Percentiles rank a stretch among this genome's conserved stretches.
These are phyloP conservation scores for Hirsutella minnesotensis DNA, from an alignment of 2,329 filamentous ascomycete species.

Conservation along the genomic window DNA sequence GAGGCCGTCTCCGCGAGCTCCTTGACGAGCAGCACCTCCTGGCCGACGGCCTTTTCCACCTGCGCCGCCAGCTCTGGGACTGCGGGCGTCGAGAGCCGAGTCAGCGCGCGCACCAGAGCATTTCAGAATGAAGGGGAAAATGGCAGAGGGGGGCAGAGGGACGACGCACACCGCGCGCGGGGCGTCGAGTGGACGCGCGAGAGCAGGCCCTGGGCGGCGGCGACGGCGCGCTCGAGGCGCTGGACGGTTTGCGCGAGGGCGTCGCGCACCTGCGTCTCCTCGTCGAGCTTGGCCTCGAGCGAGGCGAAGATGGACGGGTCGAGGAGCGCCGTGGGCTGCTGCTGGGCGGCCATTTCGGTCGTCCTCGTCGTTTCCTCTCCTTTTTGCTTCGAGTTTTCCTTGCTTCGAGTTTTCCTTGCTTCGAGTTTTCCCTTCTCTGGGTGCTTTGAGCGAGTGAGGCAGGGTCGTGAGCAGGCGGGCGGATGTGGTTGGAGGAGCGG, in stretches of 20 bases:
- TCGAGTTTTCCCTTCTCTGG: no score
- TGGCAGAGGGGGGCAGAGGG: background rate
- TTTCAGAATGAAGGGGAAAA: no score
- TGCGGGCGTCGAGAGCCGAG: no score
- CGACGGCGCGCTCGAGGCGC: slow-evolving; percentile 70
- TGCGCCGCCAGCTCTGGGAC: slow-evolving; percentile 58
- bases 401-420: no score
- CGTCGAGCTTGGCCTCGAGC: slow-evolving; percentile 80
- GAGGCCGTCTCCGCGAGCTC: slow-evolving; percentile 65
- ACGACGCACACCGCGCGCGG: slow-evolving; percentile 37
- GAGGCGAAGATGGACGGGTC: slow-evolving; percentile 77
- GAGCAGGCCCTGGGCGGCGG: slow-evolving; percentile 69
- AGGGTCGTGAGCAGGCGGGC: no score
- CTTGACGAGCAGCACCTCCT: slow-evolving; percentile 58
- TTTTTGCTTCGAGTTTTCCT: no score
- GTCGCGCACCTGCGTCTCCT: slow-evolving; percentile 73
- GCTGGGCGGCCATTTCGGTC: background rate
- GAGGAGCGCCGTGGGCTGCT: slow-evolving; percentile 29
- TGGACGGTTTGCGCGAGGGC: slow-evolving; percentile 73
- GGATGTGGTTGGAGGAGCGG: no score
- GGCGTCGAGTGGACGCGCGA: slow-evolving; percentile 86
- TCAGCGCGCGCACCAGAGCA: no score
- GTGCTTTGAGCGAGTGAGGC: no score
- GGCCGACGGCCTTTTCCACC: slow-evolving; percentile 58
- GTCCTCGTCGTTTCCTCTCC: background rate